Base-by-base conservation (phyloP, 345 rosid species). In the Hevea brasiliensis region DNA sequence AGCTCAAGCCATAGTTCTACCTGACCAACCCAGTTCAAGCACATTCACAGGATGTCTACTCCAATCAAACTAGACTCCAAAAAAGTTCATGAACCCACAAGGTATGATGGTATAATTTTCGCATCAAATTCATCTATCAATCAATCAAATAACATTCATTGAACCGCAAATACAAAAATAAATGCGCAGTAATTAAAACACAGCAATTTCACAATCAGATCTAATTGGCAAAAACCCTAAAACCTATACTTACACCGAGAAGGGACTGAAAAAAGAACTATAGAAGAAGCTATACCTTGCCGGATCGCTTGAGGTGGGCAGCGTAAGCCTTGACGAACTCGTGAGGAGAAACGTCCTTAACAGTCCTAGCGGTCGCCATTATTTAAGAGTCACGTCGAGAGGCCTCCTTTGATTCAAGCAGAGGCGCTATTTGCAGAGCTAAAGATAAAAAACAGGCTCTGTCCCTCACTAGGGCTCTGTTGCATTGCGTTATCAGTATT, bases 231-330 rank as follows among this genome's bases (percentile, higher is more conserved):
- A 50, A 50, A 6, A 15, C 20, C 3, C 18, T 20, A 4, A 50
- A 14, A 48, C 3, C 13, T 48, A 48, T 48, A 48, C 53, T 14
- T n/a, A n/a, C n/a, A n/a, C n/a, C n/a, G n/a, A n/a, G n/a, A 18
- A 42, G 6, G 53, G 44, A 64, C 51, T 10, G 47, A 42, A n/a
- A n/a, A 35, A 64, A 1, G 11, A 64, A 41, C 13, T 37, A 14
- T 3, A n/a, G n/a, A 4, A 18, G 17, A 6, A 15, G 15, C n/a
- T 6, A 50, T 27, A 92, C 98, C 97, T 92, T 92, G 77, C 98
- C 98, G 66, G 98, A 92, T 76, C 94, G 87, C 85, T 92, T 92
- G 81, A 92, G 97, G 68, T 92, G 94, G 47, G 93, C 87, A 42
- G 98, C 84, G 42, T 92, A 92, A 53, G 97, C 98, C 80, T 85